Evolutionary conservation across 2,329 filamentous ascomycete species (phyloP), one percentile per base, ranked within the genome.

Genomic region (Ilyonectria destructans): DNA sequence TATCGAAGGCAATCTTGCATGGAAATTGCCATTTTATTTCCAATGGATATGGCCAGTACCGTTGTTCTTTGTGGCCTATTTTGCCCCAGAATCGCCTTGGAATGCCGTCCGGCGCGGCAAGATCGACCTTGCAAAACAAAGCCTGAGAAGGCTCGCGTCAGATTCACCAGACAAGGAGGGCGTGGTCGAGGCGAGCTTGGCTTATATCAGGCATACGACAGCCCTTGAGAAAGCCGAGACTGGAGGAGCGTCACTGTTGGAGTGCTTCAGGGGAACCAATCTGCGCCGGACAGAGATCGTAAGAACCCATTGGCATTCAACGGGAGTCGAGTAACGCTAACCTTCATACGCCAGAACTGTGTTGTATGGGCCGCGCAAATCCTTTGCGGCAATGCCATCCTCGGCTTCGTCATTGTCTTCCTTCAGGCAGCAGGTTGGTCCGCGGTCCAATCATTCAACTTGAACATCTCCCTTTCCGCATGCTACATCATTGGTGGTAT

Each of bases 181-280:
- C 5, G 40, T 8, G 26, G 5, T 26, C 8, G 73, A 77, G n/a
- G 77, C 69, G 12, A 58, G 56, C 1, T 51, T 71, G n/a, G 69
- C 69, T 13, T 58, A 56, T 12, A 71, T 71, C 8, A 56, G 58
- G 8, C 63, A 71, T 13, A 71, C 78, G 8, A 69, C 76, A 8
- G 69, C 72, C 3, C 58, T 80, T 6, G 84, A 86, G 70, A 79
- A 81, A 68, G 76, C 80, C 17, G 75, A 81, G 60, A 78, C 75
- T 1, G 64, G 70, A 1, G 83, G 82, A 3, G 78, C 78, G 15
- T 75, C 70, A 2, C 84, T 85, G 58, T 35, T 69, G 21, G 84
- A 86, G 65, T 84, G 81, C 61, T 86, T 87, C 78, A 77, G 75
- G 17, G 85, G 85, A 12, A 80, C 79, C 5, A 81, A 86, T 62